Conservation (phyloP, 1,284 basidiomycete genomes). For the Amylostereum chailletii region DNA sequence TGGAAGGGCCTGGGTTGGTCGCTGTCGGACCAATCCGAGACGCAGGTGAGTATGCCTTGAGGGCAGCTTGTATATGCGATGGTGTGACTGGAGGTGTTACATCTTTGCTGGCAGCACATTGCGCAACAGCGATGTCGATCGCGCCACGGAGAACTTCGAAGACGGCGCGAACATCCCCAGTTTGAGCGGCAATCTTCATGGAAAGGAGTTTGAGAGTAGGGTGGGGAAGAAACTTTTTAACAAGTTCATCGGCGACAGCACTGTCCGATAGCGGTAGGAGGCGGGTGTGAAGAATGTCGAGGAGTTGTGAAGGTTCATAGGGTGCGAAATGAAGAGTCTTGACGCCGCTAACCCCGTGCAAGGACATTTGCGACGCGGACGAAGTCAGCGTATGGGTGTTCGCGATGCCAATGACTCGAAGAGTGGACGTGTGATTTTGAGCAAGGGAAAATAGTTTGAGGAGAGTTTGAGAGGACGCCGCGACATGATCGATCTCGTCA, state of each 20-base stretch:
- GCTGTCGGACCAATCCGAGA: constrained; percentile 22
- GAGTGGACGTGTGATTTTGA: constrained; percentile 32
- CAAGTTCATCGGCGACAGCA: constrained; percentile 17
- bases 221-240: constrained; percentile 50
- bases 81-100: constrained; percentile 44
- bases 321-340: constrained; percentile 69
- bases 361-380: constrained; percentile 28
- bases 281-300: constrained; percentile 54
- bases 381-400: constrained; percentile 76
- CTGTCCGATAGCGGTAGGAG: constrained; percentile 36
- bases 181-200: constrained; percentile 69
- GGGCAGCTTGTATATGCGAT: constrained; percentile 53
- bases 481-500: constrained; percentile 74
- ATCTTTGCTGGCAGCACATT: constrained; percentile 21
- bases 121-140: constrained; percentile 53
- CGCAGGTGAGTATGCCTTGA: constrained; percentile 60
- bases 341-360: constrained; percentile 31
- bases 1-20: constrained; percentile 14
- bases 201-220: constrained; percentile 58
- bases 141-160: constrained; percentile 73
- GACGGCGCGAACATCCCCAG: constrained; percentile 69
- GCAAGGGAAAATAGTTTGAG: constrained; percentile 57
- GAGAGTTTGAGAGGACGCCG: constrained; percentile 46
- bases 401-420: constrained; percentile 71
- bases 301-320: constrained; percentile 60